These are phyloP conservation scores for Aureobasidium sp. DNA, from an alignment of 2,329 filamentous ascomycete species.

Conservation along the genomic window DNA sequence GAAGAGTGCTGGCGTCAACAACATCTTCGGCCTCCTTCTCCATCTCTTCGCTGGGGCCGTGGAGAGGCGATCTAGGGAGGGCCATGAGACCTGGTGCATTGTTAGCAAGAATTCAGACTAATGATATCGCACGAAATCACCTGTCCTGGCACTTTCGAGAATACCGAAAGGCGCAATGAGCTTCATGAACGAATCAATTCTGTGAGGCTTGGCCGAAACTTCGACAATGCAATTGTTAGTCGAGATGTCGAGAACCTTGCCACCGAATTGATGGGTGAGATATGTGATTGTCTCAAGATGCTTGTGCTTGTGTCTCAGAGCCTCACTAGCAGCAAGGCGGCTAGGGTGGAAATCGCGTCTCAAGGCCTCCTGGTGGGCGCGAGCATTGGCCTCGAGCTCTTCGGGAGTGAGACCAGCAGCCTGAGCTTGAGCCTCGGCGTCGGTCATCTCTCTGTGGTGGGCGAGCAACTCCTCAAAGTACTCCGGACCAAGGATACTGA, in stretches of 20 bases:
- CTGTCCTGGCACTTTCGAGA: conserved; percentile 88
- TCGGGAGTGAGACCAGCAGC: conserved; percentile 23
- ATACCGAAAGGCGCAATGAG: conserved; percentile 91
- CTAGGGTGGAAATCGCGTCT: conserved; percentile 77
- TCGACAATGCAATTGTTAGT: conserved; percentile 98
- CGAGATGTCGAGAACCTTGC: conserved; percentile 95
- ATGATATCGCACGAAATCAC: conserved; percentile 32
- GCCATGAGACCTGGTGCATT: conserved; percentile 73
- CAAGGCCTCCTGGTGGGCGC: conserved; percentile 31
- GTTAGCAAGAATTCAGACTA: conserved; percentile 18
- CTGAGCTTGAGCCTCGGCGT: conserved; percentile 32
- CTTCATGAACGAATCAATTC: conserved; percentile 98
- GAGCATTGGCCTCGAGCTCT: conserved; percentile 20
- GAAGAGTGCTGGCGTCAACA: conserved; percentile 88
- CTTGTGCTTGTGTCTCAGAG: conserved; percentile 92
- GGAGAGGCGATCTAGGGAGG: conserved; percentile 82
- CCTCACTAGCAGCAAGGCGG: conserved; percentile 77
- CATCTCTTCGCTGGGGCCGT: conserved; percentile 58
- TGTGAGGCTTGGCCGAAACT: conserved; percentile 82
- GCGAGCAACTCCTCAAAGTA: conserved; percentile 96
- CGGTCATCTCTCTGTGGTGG: conserved; percentile 87
- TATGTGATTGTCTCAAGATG: conserved; percentile 95
- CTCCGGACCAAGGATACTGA: conserved; percentile 93
- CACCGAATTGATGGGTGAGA: conserved; percentile 93
- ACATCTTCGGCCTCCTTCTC: conserved; percentile 89